Evolutionary conservation across 139 green algal genomes (phyloP), one percentile per base, ranked within the genome.

Genomic region (Micractinium conductrix): DNA sequence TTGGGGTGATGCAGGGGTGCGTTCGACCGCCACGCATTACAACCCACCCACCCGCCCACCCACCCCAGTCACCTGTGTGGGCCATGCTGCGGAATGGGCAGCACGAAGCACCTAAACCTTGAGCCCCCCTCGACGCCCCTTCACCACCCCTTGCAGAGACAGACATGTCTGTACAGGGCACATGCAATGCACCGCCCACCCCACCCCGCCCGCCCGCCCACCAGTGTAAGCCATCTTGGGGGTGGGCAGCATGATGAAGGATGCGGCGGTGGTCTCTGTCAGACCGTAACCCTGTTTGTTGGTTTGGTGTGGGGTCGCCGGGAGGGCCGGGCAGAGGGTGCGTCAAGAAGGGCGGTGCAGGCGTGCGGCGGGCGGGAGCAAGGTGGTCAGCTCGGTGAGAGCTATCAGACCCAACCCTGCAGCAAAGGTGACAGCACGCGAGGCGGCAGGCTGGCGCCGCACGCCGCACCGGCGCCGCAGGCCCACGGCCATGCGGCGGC

Each of bases 261-360:
- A 95, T 14, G 93, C 95, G 22, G 93, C 96, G 74, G 94, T 98
- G 0, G 95, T 96, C 90, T 98, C 96, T 9, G 96, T 98, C 69
- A 98, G 87, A 35, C 95, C 95, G 79, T 98, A 98, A 30, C 95
- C 95, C 93, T 85, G 80, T n/a, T n/a, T n/a, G n/a, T n/a, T n/a
- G n/a, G n/a, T n/a, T n/a, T n/a, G n/a, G n/a, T n/a, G n/a, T n/a
- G n/a, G n/a, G n/a, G n/a, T n/a, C n/a, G n/a, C n/a, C 44, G 17
- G 76, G 38, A 44, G 21, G 16, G 74, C 35, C 4, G 35, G 68
- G 68, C 6, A 50, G 17, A n/a, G n/a, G n/a, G n/a, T n/a, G n/a
- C n/a, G n/a, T n/a, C n/a, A n/a, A n/a, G n/a, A n/a, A n/a, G n/a
- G n/a, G n/a, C n/a, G n/a, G n/a, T n/a, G n/a, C n/a, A n/a, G n/a